Evolutionary conservation across 768 basidiomycete genomes (phyloP).

Genomic region (Tricholoma sp.): DNA sequence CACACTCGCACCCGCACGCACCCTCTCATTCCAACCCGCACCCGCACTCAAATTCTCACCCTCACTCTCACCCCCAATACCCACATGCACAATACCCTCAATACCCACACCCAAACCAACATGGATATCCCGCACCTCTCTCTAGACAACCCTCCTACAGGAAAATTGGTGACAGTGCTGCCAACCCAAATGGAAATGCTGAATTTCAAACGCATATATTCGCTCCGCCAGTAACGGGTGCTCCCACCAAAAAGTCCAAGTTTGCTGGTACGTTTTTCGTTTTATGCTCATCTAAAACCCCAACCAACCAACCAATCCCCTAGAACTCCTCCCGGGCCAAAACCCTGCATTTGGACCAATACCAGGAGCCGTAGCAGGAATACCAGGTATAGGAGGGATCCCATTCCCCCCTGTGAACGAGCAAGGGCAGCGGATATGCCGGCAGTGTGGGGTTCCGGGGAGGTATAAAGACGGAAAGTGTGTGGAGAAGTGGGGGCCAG

Average conservation of each 20-base stretch:
- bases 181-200: slow-evolving; percentile 19
- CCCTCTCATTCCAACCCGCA: neutral
- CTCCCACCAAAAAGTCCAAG: slow-evolving; percentile 64
- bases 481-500: slow-evolving; percentile 86
- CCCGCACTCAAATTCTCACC: neutral
- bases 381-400: neutral
- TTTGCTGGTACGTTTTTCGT: slow-evolving; percentile 20
- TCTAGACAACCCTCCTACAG: neutral
- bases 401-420: slow-evolving; percentile 46
- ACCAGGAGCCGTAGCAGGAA: no score
- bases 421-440: slow-evolving; percentile 68
- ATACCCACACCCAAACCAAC: no score
- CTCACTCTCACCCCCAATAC: no score
- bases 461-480: slow-evolving; percentile 83
- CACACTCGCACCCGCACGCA: neutral
- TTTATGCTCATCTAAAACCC: no score
- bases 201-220: slow-evolving; percentile 65
- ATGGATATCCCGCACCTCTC: neutral
- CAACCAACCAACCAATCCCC: no score
- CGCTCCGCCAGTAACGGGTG: slow-evolving; percentile 67
- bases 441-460: slow-evolving; percentile 68
- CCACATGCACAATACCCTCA: no score
- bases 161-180: slow-evolving; percentile 3
- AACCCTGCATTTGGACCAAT: no score
- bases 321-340: no score